Conservation (phyloP, 768 basidiomycete genomes). For the Leucogyrophana mollusca region DNA sequence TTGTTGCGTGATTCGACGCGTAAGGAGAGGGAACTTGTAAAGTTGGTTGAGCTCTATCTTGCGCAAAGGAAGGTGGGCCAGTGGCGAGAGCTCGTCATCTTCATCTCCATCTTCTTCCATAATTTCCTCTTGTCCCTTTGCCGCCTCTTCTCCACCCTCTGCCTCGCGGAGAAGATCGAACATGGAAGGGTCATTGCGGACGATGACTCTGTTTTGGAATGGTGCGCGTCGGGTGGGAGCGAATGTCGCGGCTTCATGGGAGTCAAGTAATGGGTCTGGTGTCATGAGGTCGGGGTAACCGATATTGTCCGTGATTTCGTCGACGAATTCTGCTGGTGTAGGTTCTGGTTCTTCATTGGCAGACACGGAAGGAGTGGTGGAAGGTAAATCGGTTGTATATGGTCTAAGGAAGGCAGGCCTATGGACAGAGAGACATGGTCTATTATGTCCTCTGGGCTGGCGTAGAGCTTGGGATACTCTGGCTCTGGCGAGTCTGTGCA, state of each 20-base stretch:
- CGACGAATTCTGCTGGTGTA: not conserved
- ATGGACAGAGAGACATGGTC: constrained; percentile 3
- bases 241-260: constrained; percentile 51
- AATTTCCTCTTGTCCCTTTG: constrained; percentile 22
- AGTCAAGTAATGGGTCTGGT: constrained; percentile 60
- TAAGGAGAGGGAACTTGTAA: constrained; percentile 40
- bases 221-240: constrained; percentile 51
- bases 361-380: constrained; percentile 6
- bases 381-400: constrained; percentile 13
- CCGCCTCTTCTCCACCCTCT: constrained; percentile 20
- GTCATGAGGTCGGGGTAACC: constrained; percentile 61
- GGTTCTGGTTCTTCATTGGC: not conserved
- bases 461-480: constrained; percentile 12
- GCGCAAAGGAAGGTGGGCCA: constrained; percentile 14
- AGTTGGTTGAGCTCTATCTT: constrained; percentile 28
- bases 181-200: constrained; percentile 73
- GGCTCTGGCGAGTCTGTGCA: constrained; percentile 25
- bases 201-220: constrained; percentile 58
- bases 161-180: constrained; percentile 39
- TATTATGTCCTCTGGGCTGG: constrained; percentile 6
- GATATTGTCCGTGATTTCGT: constrained; percentile 2
- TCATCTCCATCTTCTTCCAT: constrained; percentile 25
- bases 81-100: constrained; percentile 12
- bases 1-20: constrained; percentile 75
- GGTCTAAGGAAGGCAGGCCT: constrained; percentile 6